These are phyloP conservation scores for Debaryomyces nepalensis DNA, from an alignment of 1,139 yeast species.

Conservation along the genomic window DNA sequence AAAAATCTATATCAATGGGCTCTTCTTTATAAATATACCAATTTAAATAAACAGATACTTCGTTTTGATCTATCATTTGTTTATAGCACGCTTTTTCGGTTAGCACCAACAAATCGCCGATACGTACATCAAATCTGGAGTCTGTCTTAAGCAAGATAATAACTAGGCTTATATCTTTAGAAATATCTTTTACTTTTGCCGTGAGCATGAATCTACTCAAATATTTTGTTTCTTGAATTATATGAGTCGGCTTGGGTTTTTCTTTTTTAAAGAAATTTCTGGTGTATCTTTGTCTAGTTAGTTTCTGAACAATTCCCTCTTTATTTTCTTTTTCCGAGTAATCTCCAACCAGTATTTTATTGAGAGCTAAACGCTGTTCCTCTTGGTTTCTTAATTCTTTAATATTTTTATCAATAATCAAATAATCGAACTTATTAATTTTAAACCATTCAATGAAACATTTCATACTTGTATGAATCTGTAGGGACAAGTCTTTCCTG, in stretches of 20 bases:
- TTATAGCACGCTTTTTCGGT: constrained; percentile 4
- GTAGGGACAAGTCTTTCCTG: background rate
- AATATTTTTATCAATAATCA: constrained; percentile 16
- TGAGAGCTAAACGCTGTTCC: too few species aligned
- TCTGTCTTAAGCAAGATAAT: constrained; percentile 27
- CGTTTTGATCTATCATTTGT: constrained; percentile 1
- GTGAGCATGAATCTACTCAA: constrained; percentile 29
- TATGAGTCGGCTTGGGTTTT: constrained; percentile 23
- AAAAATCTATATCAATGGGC: constrained; percentile 4
- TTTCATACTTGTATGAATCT: constrained; percentile 5
- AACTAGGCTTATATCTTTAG: constrained; percentile 3
- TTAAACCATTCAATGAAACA: constrained; percentile 28
- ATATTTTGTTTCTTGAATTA: constrained; percentile 15
- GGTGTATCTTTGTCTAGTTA: constrained; percentile 14
- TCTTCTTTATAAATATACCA: constrained; percentile 13
- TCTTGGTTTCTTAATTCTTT: background rate
- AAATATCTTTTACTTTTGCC: constrained; percentile 17
- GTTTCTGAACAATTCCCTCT: background rate
- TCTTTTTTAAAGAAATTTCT: constrained; percentile 14
- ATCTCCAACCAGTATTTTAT: too few species aligned
- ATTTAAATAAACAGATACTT: constrained; percentile 11
- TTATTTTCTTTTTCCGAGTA: background rate
- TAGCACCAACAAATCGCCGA: constrained; percentile 13
- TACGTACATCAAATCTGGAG: constrained; percentile 16
- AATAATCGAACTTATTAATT: constrained; percentile 25